Base-by-base conservation (phyloP, 139 green algal species). In the Ettlia oleoabundans region DNA sequence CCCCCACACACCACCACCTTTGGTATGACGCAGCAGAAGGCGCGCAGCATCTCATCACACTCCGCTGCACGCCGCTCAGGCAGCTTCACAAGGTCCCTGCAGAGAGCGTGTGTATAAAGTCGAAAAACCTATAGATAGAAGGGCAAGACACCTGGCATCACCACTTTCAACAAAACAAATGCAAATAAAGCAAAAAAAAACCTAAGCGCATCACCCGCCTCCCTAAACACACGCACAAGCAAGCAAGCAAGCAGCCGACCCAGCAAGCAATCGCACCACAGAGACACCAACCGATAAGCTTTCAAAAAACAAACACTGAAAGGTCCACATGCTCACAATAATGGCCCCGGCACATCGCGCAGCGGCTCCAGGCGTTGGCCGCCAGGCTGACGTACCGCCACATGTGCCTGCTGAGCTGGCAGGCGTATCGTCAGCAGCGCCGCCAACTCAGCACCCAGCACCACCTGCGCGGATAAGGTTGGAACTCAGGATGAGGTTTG, bases 1-100 rank as follows among this genome's bases (percentile, higher is more conserved):
- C 28, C 21, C 63, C 32, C 64, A 10, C 47, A 58, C 47, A 58
- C 47, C 47, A 32, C 15, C 55, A 28, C 69, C 62, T 37, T 26
- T 0, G 95, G 95, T 61, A 98, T 97, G 61, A 80, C 91, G 79
- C 96, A 98, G 71, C 91, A 86, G 78, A 98, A 99, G 52, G 84
- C 71, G 68, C 81, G 76, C 41, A 98, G 32, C n/a, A 92, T 32
- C n/a, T 88, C 81, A 0, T 94, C 89, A 9, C 83, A 8, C 13
- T 87, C 65, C 15, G 67, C 58, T 2, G 78, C 81, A 3, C 91
- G 84, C 63, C 78, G 63, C 40, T 78, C 81, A 19, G 84, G 63
- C 6, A 84, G 84, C 74, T 83, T 78, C 13, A 95, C 69, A 21
- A 83, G 28, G 9, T 88, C 65, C 35, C 74, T 81, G 63, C 66